Base-by-base conservation (phyloP, 306 rosid genomes). In the Hippophae tibetana region DNA sequence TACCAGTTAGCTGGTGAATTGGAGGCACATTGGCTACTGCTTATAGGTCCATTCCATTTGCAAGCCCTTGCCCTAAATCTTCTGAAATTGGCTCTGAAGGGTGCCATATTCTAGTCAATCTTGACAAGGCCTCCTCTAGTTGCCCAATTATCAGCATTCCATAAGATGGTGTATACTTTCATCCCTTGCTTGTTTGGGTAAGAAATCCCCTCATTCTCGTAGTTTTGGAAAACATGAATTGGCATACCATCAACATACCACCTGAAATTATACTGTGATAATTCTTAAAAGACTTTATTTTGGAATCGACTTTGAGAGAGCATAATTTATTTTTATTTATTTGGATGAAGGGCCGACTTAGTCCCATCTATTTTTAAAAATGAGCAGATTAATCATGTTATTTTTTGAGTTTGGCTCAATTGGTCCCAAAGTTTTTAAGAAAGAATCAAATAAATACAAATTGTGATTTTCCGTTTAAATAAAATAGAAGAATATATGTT, bases 141-240 rank as follows among this genome's bases (percentile, higher is more conserved):
- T 51, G 95, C 95, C 97, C 95, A 83, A 47, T 79, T 61, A 68
- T 86, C 90, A 12, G 86, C 95, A 64, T 89, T 72, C 88, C 90
- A 87, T 57, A 90, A 64, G 69, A 82, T 90, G 41, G 89, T 61
- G 53, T 86, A 72, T 43, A 70, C 85, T 56, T n/a, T 75, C 95
- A 90, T 86, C 54, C 94, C 97, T 73, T 86, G 90, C 71, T 75
- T 65, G 81, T 63, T 87, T 13, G 95, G 97, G 72, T 71, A 90
- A 44, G 68, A 69, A 59, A 87, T 79, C 46, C 88, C 74, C 47
- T 79, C 70, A 10, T 61, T 69, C 55, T 82, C 78, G 10, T 86
- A 82, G 82, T 84, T 90, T 0, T 81, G 68, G 78, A 64, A 90
- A n/a, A 90, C 90, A 42, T 89, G 77, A 51, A 90, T 74, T 54